phyloP scores from a whole-genome alignment of 1,139 yeast genomes.

The Scheffersomyces parashehatae region DNA sequence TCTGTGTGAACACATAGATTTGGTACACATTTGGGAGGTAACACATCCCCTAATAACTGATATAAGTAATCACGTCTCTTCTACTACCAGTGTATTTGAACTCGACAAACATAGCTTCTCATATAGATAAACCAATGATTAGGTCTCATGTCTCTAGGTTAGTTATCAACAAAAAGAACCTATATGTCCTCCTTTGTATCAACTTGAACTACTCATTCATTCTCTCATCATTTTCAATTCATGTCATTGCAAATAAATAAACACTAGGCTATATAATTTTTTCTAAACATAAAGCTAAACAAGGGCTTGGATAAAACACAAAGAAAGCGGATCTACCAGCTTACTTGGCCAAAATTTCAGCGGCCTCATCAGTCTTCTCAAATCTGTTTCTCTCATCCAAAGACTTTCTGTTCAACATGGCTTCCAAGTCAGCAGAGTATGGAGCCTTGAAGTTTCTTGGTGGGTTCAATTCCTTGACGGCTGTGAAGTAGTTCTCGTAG shows the following conservation, averaged over 20 bases:
- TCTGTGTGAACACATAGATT: too few relatives aligned
- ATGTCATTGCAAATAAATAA: neutral
- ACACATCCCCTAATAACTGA: too few relatives aligned
- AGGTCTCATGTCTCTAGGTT: too few relatives aligned
- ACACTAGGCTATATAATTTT: slow-evolving; percentile 2
- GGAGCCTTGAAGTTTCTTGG: slow-evolving; percentile 61
- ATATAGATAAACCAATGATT: too few relatives aligned
- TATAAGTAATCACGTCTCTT: too few relatives aligned
- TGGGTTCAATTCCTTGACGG: slow-evolving; percentile 53
- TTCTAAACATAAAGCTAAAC: slow-evolving; percentile 4
- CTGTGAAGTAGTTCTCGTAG: slow-evolving; percentile 70
- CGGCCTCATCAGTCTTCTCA: slow-evolving; percentile 45
- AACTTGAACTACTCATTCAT: neutral
- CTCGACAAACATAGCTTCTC: too few relatives aligned
- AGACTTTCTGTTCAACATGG: slow-evolving; percentile 53
- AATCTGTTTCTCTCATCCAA: slow-evolving; percentile 50
- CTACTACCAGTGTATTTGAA: too few relatives aligned
- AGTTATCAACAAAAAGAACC: too few relatives aligned
- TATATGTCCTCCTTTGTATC: too few relatives aligned
- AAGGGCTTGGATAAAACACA: neutral
- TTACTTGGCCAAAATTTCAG: slow-evolving; percentile 29
- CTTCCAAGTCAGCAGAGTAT: slow-evolving; percentile 52
- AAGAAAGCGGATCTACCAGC: neutral
- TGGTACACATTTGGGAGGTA: too few relatives aligned
- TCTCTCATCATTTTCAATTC: neutral